Evolutionary conservation across 2,329 filamentous ascomycete species (phyloP).

Genomic region (Penicillium sp.): DNA sequence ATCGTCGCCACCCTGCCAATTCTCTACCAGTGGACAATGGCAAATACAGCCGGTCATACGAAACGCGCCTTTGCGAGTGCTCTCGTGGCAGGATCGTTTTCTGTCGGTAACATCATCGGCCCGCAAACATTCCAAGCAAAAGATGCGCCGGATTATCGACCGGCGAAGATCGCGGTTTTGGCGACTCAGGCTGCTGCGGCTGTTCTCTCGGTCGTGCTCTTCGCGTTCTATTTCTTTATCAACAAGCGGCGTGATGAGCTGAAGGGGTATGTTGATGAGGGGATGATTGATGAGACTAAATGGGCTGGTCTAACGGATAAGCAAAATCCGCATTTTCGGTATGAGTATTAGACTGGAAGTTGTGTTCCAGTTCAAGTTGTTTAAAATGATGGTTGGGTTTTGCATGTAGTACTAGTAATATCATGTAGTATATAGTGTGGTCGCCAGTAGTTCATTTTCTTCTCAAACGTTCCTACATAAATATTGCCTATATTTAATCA

Average conservation of each 20-base stretch:
- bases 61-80: conserved; percentile 17
- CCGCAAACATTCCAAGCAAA: conserved; percentile 16
- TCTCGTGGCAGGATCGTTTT: conserved; percentile 12
- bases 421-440: not conserved
- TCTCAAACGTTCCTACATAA: too few relatives aligned
- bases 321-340: conserved; percentile 39
- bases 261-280: conserved; percentile 16
- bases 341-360: conserved; percentile 42
- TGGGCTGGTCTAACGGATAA: conserved; percentile 41
- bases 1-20: conserved; percentile 50
- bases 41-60: conserved; percentile 46
- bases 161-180: conserved; percentile 48
- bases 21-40: conserved; percentile 53
- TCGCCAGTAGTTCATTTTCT: too few relatives aligned
- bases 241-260: conserved; percentile 34
- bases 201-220: conserved; percentile 33
- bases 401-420: not conserved
- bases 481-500: too few relatives aligned
- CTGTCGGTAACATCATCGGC: conserved; percentile 18
- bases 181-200: conserved; percentile 40
- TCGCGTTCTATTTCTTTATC: conserved; percentile 34
- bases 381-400: not conserved
- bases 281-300: conserved; percentile 27
- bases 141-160: conserved; percentile 41
- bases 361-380: not conserved